These are phyloP conservation scores for Lablab purpureus DNA, from an alignment of 306 rosid genomes.

Conservation along the genomic window DNA sequence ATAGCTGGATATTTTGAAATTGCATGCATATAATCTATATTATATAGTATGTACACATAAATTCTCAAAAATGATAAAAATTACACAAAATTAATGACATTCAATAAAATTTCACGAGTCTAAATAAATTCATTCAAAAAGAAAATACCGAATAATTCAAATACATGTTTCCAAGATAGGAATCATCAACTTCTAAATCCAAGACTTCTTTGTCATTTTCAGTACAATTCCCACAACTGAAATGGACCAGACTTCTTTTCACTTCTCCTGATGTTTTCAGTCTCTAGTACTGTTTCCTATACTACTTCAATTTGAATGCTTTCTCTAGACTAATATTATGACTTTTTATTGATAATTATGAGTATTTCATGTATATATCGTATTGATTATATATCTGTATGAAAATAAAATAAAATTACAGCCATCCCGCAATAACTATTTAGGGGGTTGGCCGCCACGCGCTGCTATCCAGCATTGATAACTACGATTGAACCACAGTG, in stretches of 20 bases:
- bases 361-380: neutral
- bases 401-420: neutral
- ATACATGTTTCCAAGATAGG: neutral
- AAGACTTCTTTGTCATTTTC: neutral
- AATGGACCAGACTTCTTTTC: neutral
- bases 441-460: too few relatives aligned
- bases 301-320: neutral
- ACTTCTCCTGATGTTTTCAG: neutral
- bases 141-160: neutral
- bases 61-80: neutral
- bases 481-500: neutral
- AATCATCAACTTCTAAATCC: neutral
- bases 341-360: neutral
- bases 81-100: neutral
- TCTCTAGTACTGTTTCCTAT: neutral
- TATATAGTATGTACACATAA: neutral
- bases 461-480: neutral
- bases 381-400: neutral
- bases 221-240: neutral
- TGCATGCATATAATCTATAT: neutral
- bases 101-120: neutral
- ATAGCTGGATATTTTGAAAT: neutral
- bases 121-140: neutral
- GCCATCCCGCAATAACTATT: neutral
- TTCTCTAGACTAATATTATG: neutral